Percentiles rank a stretch among this genome's conserved stretches.
phyloP scores from a whole-genome alignment of 2,329 filamentous ascomycete genomes.

The Neonectria neomacrospora region DNA sequence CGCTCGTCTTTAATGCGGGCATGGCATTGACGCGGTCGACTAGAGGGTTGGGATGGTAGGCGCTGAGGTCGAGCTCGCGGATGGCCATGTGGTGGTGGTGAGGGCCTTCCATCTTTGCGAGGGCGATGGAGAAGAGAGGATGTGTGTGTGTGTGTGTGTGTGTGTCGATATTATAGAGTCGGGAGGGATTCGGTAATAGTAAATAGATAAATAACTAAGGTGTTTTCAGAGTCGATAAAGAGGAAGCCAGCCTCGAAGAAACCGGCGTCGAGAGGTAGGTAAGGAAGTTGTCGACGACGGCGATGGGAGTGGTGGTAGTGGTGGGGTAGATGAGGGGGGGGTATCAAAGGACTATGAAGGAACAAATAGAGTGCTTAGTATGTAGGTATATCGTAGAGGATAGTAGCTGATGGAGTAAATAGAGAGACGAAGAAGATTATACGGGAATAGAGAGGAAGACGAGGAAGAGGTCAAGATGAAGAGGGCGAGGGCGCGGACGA shows the following conservation, averaged over 20 bases:
- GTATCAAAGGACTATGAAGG: conserved; percentile 16
- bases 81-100: conserved; percentile 54
- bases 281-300: conserved; percentile 13
- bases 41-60: conserved; percentile 59
- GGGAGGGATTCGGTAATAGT: conserved; percentile 1
- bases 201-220: conserved; percentile 12
- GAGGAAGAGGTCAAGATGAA: conserved; percentile 18
- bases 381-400: conserved; percentile 7
- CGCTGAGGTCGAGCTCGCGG: conserved; percentile 63
- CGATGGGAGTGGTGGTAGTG: not conserved
- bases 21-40: conserved; percentile 66
- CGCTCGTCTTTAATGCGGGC: conserved; percentile 68
- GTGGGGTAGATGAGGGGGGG: conserved; percentile 13
- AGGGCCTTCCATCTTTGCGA: conserved; percentile 42
- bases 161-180: not conserved
- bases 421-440: conserved; percentile 27
- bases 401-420: conserved; percentile 22
- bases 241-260: conserved; percentile 44
- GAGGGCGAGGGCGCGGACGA: too few species aligned
- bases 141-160: not conserved
- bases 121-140: conserved; percentile 16
- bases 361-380: conserved; percentile 25
- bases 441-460: conserved; percentile 25
- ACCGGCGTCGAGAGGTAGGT: conserved; percentile 21
- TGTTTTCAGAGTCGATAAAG: conserved; percentile 23